Percentiles rank a stretch among this genome's conserved stretches.
These are phyloP conservation scores for Lathyrus tuberosus DNA, from an alignment of 306 rosid species.

Conservation along the genomic window DNA sequence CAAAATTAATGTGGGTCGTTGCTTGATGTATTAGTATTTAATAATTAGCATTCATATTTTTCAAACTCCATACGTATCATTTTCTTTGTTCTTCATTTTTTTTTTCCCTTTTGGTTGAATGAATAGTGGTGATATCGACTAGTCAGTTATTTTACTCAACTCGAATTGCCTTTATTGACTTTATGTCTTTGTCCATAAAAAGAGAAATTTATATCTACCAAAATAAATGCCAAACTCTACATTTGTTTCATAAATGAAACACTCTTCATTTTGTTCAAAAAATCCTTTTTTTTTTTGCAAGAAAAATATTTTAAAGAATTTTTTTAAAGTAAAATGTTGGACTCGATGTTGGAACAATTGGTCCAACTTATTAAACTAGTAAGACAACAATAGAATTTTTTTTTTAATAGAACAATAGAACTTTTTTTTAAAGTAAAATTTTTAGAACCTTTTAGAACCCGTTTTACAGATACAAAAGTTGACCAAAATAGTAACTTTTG, in stretches of 20 bases:
- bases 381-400: too few species aligned
- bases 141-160: slow-evolving; percentile 29
- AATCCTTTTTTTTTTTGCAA: neutral
- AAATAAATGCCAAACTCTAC: slow-evolving; percentile 5
- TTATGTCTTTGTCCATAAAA: neutral
- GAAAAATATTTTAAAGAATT: neutral
- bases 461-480: too few species aligned
- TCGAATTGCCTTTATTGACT: slow-evolving; percentile 7
- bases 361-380: too few species aligned
- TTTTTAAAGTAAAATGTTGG: neutral
- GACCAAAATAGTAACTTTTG: too few species aligned
- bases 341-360: too few species aligned
- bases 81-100: slow-evolving; percentile 43
- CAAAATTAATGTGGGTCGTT: slow-evolving; percentile 30
- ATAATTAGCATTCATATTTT: slow-evolving; percentile 38
- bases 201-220: neutral
- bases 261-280: neutral
- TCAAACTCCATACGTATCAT: slow-evolving; percentile 43
- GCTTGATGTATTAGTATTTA: slow-evolving; percentile 34
- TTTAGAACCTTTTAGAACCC: too few species aligned
- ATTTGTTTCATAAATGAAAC: slow-evolving; percentile 2
- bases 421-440: too few species aligned
- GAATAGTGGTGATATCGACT: slow-evolving; percentile 32
- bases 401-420: too few species aligned
- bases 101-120: slow-evolving; percentile 31